A percentile compares a stretch with the other conserved stretches of the same genome.
Conservation (phyloP, 345 rosid species). For the Eucalyptus cladocalyx region DNA sequence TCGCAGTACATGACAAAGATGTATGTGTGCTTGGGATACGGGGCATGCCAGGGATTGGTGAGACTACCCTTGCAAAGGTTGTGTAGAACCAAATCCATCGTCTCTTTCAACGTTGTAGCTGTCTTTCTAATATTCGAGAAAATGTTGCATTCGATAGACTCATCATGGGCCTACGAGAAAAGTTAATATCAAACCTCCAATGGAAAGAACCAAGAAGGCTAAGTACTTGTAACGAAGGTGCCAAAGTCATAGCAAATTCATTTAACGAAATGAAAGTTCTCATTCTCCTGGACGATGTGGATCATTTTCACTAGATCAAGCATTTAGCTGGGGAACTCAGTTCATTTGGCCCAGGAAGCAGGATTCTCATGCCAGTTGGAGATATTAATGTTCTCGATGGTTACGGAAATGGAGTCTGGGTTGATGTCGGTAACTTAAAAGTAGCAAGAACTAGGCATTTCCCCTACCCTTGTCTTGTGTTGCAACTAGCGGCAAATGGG, state of each 20-base stretch:
- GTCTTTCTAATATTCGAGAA: neutral
- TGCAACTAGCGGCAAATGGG: neutral
- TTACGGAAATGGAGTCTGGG: neutral
- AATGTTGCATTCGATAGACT: neutral
- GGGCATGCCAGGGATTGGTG: neutral
- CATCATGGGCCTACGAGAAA: neutral
- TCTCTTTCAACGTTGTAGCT: neutral
- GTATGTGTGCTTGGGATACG: neutral
- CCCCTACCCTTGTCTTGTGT: neutral
- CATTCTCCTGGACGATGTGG: neutral
- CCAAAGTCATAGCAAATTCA: neutral
- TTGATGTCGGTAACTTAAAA: neutral
- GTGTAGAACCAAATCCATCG: neutral
- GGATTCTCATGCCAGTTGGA: neutral
- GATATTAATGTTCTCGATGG: neutral
- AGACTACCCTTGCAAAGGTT: neutral
- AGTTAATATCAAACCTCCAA: neutral
- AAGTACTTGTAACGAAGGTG: neutral
- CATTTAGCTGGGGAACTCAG: neutral
- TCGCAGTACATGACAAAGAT: neutral
- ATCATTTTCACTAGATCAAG: neutral
- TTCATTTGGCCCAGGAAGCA: neutral
- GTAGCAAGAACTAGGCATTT: neutral
- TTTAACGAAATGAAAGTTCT: neutral
- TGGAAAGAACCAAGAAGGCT: neutral